A percentile compares a stretch with the other conserved stretches of the same genome.
Evolutionary conservation across 768 basidiomycete species (phyloP).

Genomic region (Lepiota brunneoincarnata): DNA sequence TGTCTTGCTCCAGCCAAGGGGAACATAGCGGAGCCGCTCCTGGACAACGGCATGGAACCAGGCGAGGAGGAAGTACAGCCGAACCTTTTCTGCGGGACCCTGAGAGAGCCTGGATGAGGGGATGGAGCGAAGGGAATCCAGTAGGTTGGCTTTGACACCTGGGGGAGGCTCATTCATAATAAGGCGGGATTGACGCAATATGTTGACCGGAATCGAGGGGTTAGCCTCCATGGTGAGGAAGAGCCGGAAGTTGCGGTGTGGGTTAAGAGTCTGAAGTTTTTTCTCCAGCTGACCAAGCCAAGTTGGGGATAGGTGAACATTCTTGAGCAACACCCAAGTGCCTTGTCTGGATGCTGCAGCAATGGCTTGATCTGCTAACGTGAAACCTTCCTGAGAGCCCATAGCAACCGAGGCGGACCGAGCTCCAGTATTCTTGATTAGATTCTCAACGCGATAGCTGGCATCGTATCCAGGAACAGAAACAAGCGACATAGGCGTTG

Average conservation of each 20-base stretch:
- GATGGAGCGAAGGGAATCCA: conserved; percentile 84
- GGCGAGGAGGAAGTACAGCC: conserved; percentile 92
- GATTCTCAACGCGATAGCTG: conserved; percentile 91
- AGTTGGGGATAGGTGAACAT: conserved; percentile 91
- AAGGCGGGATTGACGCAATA: conserved; percentile 91
- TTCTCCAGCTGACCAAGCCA: conserved; percentile 98
- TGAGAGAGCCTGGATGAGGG: conserved; percentile 66
- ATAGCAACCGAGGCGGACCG: conserved; percentile 92
- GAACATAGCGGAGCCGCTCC: conserved; percentile 93
- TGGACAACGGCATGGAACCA: conserved; percentile 99
- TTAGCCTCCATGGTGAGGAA: conserved; percentile 99
- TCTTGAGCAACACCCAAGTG: conserved; percentile 95
- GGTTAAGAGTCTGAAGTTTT: conserved; percentile 87
- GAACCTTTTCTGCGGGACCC: conserved; percentile 90
- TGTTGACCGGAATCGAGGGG: conserved; percentile 92
- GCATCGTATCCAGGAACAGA: conserved; percentile 98
- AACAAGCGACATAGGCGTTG: conserved; percentile 84
- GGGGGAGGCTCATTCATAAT: conserved; percentile 99
- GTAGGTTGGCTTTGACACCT: conserved; percentile 92
- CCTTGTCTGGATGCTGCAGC: conserved; percentile 90
- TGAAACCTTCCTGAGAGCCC: conserved; percentile 98
- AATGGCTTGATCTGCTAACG: conserved; percentile 94
- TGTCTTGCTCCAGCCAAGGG: conserved; percentile 93
- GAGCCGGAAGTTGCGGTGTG: conserved; percentile 89
- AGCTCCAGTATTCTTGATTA: conserved; percentile 73